These are phyloP conservation scores for Myriosclerotinia curreyana DNA, from an alignment of 2,329 filamentous ascomycete genomes.

Conservation along the genomic window DNA sequence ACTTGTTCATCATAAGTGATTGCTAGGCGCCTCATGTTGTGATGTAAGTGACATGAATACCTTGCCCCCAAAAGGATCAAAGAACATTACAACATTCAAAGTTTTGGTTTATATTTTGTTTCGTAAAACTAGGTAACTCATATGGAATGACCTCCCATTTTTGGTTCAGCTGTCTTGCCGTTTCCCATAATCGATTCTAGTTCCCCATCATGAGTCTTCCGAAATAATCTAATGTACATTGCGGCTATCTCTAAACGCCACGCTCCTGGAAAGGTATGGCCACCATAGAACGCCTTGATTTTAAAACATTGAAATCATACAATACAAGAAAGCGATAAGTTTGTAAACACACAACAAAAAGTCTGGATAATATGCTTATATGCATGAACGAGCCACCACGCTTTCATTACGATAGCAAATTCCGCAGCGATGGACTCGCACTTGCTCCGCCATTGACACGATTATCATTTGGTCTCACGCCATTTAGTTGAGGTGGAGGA, in stretches of 20 bases:
- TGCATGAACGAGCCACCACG: neutral
- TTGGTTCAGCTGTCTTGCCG: neutral
- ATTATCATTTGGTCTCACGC: constrained; percentile 41
- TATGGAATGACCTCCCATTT: neutral
- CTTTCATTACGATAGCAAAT: constrained; percentile 61
- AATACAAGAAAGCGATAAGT: constrained; percentile 46
- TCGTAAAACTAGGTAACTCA: neutral
- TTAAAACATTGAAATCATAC: constrained; percentile 16
- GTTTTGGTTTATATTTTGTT: neutral
- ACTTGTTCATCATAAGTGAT: neutral
- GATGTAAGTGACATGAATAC: neutral
- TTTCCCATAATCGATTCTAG: constrained; percentile 12
- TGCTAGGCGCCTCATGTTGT: neutral
- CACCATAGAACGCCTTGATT: constrained; percentile 11
- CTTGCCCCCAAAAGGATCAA: neutral
- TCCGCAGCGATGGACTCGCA: constrained; percentile 71
- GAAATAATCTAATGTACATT: constrained; percentile 18
- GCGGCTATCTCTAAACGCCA: constrained; percentile 18
- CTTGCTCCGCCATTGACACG: constrained; percentile 64
- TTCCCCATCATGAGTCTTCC: constrained; percentile 1
- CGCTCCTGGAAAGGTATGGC: constrained; percentile 11
- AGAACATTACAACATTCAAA: neutral
- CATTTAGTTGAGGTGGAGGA: constrained; percentile 34
- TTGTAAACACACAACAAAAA: neutral
- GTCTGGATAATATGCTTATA: neutral